A percentile compares a stretch with the other conserved stretches of the same genome.
Conservation (phyloP, 2,329 filamentous ascomycete genomes). For the Massarina eburnea region DNA sequence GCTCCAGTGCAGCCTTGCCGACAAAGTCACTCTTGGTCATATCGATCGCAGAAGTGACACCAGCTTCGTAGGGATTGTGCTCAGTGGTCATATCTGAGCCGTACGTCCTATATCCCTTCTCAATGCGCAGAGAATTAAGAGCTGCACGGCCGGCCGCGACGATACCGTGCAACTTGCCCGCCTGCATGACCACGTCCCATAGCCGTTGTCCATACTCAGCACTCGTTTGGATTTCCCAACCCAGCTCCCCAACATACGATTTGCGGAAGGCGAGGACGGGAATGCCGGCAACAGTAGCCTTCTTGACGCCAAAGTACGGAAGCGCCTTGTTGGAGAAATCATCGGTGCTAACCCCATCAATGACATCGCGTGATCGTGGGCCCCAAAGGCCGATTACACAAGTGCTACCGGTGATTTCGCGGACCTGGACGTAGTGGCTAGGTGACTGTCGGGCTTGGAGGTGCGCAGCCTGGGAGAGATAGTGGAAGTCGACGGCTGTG, state of each 20-base stretch:
- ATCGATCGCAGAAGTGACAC: constrained; percentile 55
- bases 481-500: constrained; percentile 56
- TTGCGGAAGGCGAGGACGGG: constrained; percentile 59
- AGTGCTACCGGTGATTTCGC: constrained; percentile 61
- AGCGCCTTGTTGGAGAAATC: constrained; percentile 52
- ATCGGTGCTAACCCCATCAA: constrained; percentile 49
- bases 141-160: constrained; percentile 61
- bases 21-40: constrained; percentile 53
- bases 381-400: constrained; percentile 67
- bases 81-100: constrained; percentile 63
- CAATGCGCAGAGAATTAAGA: constrained; percentile 60
- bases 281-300: constrained; percentile 54
- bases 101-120: constrained; percentile 61
- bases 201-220: constrained; percentile 60
- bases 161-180: constrained; percentile 58
- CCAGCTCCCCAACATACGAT: constrained; percentile 63
- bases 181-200: constrained; percentile 61
- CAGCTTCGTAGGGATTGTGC: constrained; percentile 62
- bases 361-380: constrained; percentile 56
- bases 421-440: constrained; percentile 52
- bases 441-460: constrained; percentile 48
- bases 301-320: constrained; percentile 55
- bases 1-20: constrained; percentile 54
- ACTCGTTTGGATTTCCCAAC: constrained; percentile 64
- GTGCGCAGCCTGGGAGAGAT: constrained; percentile 57